Base-by-base conservation (phyloP, 2,329 filamentous ascomycete genomes). In the Colletotrichum cuscutae region DNA sequence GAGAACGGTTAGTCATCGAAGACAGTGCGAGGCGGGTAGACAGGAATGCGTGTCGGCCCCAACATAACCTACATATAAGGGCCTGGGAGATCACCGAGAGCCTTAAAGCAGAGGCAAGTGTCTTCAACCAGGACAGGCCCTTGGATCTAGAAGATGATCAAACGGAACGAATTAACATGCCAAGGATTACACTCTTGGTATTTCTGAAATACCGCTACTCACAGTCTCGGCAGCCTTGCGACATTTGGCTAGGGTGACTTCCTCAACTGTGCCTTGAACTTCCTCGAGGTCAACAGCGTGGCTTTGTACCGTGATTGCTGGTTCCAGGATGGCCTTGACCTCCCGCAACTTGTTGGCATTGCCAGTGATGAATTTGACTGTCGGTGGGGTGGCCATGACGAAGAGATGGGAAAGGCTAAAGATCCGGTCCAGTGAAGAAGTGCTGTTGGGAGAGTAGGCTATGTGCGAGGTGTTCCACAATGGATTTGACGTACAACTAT, bases 91-190 rank as follows among this genome's bases (percentile, higher is more conserved):
- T 95, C 95, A 72, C 94, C 91, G 74, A 98, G 89, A 24, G 96
- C 95, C 80, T 94, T 92, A 81, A 98, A 99, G 86, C 95, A 97
- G 61, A 99, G 88, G 77, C 95, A 95, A 19, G 97, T 99, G 83
- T 99, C 97, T 84, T 99, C 97, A 12, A 98, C 96, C 52, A 99
- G 87, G 9, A 98, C 97, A 4, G 97, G 95, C 1, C 95, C 95
- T 78, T 93, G 87, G 60, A 97, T 84, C 95, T 97, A 73, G 57
- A 22, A 49, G 19, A 70, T 69, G n/a, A 35, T 35, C 32, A 35
- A 9, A 42, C n/a, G 46, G 28, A 26, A 56, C 68, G 19, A 37
- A 24, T 62, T 15, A 42, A 19, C 6, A 11, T n/a, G 4, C 7
- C 49, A 22, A n/a, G 42, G 8, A 49, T 49, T 22, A 19, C 24